Conservation (phyloP, 2,329 filamentous ascomycete species). For the Neonectria ditissima region DNA sequence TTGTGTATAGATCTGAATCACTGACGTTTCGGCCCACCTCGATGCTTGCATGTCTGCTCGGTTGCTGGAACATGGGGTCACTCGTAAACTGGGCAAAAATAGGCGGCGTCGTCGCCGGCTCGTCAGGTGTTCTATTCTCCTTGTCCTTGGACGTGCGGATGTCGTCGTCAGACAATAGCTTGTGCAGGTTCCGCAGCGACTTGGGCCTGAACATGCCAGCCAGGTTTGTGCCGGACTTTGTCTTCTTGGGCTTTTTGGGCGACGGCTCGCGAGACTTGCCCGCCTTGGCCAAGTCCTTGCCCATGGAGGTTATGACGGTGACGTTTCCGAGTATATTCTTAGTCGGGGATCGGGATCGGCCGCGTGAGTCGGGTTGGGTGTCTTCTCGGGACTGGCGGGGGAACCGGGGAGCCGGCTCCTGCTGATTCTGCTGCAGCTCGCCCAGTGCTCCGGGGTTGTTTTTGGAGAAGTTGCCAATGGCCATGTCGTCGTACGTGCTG, state of each 20-base stretch:
- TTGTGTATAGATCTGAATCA: constrained; percentile 36
- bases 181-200: constrained; percentile 75
- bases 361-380: constrained; percentile 46
- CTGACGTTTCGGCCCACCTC: constrained; percentile 38
- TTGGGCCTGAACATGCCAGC: constrained; percentile 80
- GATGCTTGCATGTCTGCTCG: constrained; percentile 41
- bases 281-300: constrained; percentile 52
- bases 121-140: constrained; percentile 78
- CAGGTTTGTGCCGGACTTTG: constrained; percentile 87
- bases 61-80: constrained; percentile 41
- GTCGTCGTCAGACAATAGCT: constrained; percentile 64
- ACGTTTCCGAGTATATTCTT: constrained; percentile 57
- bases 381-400: constrained; percentile 54
- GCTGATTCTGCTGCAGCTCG: constrained; percentile 69
- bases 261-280: constrained; percentile 60
- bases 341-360: constrained; percentile 56
- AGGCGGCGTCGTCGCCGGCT: constrained; percentile 71
- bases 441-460: constrained; percentile 61
- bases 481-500: constrained; percentile 45
- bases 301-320: constrained; percentile 57
- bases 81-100: constrained; percentile 81
- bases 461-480: constrained; percentile 51
- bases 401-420: constrained; percentile 54
- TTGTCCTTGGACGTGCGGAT: constrained; percentile 73
- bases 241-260: constrained; percentile 77